Conservation (phyloP, 2,329 filamentous ascomycete genomes). For the Hirsutella thompsonii region DNA sequence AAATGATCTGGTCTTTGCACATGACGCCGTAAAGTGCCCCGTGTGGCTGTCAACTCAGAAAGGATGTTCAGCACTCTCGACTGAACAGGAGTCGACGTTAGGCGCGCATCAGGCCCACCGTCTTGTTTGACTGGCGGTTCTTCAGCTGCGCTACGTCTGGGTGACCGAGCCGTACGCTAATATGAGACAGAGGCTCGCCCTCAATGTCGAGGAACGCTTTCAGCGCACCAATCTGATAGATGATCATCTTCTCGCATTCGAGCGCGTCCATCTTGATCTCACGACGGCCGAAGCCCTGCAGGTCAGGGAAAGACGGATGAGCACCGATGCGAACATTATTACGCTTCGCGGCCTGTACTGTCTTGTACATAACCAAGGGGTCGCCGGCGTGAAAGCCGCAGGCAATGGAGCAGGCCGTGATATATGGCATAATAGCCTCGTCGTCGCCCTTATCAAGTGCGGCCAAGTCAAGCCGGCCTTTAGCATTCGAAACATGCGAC, state of each 20-base stretch:
- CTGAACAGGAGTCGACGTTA: not conserved
- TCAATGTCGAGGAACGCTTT: constrained; percentile 46
- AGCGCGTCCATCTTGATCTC: constrained; percentile 45
- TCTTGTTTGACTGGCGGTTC: not conserved
- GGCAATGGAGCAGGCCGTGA: constrained; percentile 50
- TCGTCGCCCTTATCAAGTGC: constrained; percentile 31
- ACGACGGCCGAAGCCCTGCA: constrained; percentile 50
- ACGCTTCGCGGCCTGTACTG: constrained; percentile 42
- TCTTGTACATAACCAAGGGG: constrained; percentile 50
- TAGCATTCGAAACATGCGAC: not conserved
- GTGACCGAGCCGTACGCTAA: constrained; percentile 39
- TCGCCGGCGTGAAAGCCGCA: constrained; percentile 50
- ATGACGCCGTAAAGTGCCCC: constrained; percentile 3
- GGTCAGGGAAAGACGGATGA: constrained; percentile 52
- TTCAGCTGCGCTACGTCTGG: not conserved
- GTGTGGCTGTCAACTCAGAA: constrained; percentile 23
- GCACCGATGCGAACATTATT: constrained; percentile 45
- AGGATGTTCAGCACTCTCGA: not conserved
- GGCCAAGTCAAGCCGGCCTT: not conserved
- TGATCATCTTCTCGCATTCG: constrained; percentile 41
- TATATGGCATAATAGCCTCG: constrained; percentile 44
- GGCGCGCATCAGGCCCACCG: not conserved
- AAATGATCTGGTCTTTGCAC: constrained; percentile 10
- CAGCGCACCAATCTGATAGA: constrained; percentile 53
- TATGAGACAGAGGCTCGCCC: constrained; percentile 41